Evolutionary conservation across 2,329 filamentous ascomycete genomes (phyloP).

Genomic region (Venturia effusa): DNA sequence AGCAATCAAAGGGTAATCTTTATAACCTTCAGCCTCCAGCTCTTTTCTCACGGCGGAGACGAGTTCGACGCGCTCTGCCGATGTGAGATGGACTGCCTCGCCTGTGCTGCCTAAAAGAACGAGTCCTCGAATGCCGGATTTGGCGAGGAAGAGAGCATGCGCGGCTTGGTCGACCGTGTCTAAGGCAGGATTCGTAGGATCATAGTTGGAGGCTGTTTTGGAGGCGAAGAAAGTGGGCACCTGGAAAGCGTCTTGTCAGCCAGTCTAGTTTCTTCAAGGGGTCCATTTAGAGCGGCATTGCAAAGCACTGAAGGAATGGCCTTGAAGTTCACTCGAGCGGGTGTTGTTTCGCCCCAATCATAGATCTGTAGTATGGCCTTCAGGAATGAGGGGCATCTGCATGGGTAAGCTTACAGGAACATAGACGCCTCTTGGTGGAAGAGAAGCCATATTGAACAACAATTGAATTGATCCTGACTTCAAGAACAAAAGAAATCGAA

Average conservation of each 20-base stretch:
- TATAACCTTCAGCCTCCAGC: constrained; percentile 44
- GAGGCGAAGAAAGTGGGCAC: constrained; percentile 55
- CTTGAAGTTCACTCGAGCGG: not conserved
- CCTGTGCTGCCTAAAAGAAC: constrained; percentile 55
- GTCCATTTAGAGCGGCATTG: not conserved
- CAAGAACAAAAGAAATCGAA: not conserved
- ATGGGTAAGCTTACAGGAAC: constrained; percentile 8
- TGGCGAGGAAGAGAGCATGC: constrained; percentile 50
- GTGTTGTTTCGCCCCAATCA: no score
- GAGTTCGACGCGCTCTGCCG: constrained; percentile 45
- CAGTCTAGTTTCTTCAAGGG: not conserved
- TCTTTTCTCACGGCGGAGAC: constrained; percentile 45
- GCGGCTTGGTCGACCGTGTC: constrained; percentile 48
- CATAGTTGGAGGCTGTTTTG: constrained; percentile 30
- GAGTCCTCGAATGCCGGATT: constrained; percentile 48
- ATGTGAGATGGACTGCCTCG: constrained; percentile 51
- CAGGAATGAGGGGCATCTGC: not conserved
- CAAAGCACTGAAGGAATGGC: not conserved
- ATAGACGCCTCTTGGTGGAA: constrained; percentile 9
- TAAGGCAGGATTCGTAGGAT: constrained; percentile 38
- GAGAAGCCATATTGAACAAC: constrained; percentile 2
- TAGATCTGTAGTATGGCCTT: not conserved
- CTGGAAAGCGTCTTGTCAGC: not conserved
- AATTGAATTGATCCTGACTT: not conserved
- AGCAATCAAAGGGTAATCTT: constrained; percentile 50